Base-by-base conservation (phyloP, 129 eudicot genomes). In the Apium graveolens region DNA sequence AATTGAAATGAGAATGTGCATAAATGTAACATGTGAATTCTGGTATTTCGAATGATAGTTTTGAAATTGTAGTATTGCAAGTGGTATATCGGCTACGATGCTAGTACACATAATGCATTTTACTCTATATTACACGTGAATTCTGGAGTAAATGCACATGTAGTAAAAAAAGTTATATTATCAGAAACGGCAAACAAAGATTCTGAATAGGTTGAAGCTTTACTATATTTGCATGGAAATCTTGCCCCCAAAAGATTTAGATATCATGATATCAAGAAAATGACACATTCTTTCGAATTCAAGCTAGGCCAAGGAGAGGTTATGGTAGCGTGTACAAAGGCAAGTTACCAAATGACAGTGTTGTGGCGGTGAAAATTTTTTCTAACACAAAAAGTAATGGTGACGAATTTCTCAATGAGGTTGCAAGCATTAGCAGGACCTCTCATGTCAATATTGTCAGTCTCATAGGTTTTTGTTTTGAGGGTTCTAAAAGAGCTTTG, bases 331-430 rank as follows among this genome's bases (percentile, higher is more conserved):
- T 72, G 27, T 72, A 7, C 51, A 72, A 72, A 41, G 76, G 76
- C 39, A 20, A 73, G 51, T 27, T 41, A 41, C 51, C 12, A 1
- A 18, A 73, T 39, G 48, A 43, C 20, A 1, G 37, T 35, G 34
- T 27, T 20, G 76, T 73, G 76, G 76, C 53, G 24, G 55, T 73
- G 51, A 73, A 73, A 51, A 24, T 73, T 39, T 4, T 73, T 1
- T 41, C 41, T 21, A 43, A 26, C 29, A 5, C 24, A 14, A 73
- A 41, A 73, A 48, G 53, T 20, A 31, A 73, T 2, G 53, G 76
- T 24, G 51, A 41, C 41, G 76, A 73, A 43, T 73, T 73, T 39
- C 18, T 73, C 32, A 73, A 73, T 42, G 76, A 73, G 16, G 76
- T 73, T 24, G 76, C 76, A n/a, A 44, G 35, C 49, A 42, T 73